Evolutionary conservation across 441 rosid species (phyloP).

Genomic region (Erodium trifolium): DNA sequence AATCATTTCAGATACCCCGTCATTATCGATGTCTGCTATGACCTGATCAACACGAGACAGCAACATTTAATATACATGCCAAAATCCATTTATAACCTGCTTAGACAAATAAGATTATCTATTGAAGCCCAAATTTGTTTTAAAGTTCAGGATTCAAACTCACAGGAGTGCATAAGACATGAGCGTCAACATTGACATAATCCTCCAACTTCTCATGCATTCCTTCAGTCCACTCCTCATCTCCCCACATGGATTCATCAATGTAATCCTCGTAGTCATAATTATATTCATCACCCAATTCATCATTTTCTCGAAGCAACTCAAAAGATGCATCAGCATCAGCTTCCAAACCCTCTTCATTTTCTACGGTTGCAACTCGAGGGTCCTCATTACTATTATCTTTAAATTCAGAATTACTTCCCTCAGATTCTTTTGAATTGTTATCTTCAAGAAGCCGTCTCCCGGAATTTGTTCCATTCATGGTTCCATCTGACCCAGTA

Average conservation of each 20-base stretch:
- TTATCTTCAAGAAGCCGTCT: constrained; percentile 74
- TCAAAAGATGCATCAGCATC: constrained; percentile 93
- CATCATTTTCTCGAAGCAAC: constrained; percentile 81
- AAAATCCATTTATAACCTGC: not conserved
- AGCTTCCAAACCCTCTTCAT: constrained; percentile 72
- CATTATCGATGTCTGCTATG: constrained; percentile 94
- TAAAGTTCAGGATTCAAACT: constrained; percentile 30
- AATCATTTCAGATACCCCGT: constrained; percentile 91
- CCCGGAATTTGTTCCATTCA: constrained; percentile 40
- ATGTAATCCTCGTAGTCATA: constrained; percentile 95
- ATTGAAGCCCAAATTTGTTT: constrained; percentile 16
- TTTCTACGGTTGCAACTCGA: constrained; percentile 69
- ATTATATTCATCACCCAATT: constrained; percentile 77
- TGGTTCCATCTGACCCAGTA: constrained; percentile 20
- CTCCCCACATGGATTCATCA: constrained; percentile 88
- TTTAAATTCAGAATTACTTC: constrained; percentile 40
- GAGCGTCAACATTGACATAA: constrained; percentile 85
- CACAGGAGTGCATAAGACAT: constrained; percentile 90
- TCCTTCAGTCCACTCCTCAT: constrained; percentile 89
- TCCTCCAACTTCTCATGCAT: constrained; percentile 82
- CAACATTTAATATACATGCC: constrained; percentile 11
- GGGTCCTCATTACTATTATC: constrained; percentile 32
- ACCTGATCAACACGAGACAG: constrained; percentile 46
- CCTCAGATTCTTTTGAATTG: constrained; percentile 41
- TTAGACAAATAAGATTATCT: too few species aligned